Conservation (phyloP, 768 basidiomycete genomes). For the Vararia minispora region DNA sequence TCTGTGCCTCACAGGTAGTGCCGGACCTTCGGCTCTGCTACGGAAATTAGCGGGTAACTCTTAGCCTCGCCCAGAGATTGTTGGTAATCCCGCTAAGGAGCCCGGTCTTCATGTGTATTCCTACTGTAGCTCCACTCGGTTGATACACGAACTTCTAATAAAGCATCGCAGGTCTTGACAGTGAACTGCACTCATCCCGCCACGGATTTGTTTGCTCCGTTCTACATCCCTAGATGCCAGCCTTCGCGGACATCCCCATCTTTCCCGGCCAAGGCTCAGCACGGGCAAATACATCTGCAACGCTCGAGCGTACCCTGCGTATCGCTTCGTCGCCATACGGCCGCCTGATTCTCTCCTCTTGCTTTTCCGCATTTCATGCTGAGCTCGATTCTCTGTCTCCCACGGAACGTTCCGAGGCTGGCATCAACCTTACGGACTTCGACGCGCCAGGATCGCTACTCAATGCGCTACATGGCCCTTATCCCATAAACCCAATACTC, state of each 20-base stretch:
- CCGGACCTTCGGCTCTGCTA: no score
- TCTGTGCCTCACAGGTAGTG: no score
- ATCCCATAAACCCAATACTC: constrained; percentile 35
- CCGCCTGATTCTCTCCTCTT: constrained; percentile 36
- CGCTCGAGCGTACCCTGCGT: constrained; percentile 26
- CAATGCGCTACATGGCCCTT: constrained; percentile 21
- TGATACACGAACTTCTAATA: no score
- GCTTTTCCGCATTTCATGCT: constrained; percentile 34
- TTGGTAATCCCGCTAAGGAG: no score
- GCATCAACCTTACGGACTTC: constrained; percentile 33
- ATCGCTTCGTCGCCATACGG: constrained; percentile 33
- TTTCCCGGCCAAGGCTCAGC: constrained; percentile 48
- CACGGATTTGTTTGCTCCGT: no score
- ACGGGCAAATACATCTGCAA: constrained; percentile 20
- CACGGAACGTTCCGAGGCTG: constrained; percentile 22
- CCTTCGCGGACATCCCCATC: constrained; percentile 39
- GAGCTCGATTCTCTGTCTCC: constrained; percentile 39
- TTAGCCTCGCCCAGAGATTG: no score
- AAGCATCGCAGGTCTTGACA: no score
- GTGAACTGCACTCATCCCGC: no score
- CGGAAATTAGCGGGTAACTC: no score
- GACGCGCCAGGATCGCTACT: constrained; percentile 28
- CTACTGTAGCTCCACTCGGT: no score
- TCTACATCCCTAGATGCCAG: no score
- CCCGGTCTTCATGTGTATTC: no score